phyloP scores from a whole-genome alignment of 139 green algal species.

The Chlamydomonas sp. region DNA sequence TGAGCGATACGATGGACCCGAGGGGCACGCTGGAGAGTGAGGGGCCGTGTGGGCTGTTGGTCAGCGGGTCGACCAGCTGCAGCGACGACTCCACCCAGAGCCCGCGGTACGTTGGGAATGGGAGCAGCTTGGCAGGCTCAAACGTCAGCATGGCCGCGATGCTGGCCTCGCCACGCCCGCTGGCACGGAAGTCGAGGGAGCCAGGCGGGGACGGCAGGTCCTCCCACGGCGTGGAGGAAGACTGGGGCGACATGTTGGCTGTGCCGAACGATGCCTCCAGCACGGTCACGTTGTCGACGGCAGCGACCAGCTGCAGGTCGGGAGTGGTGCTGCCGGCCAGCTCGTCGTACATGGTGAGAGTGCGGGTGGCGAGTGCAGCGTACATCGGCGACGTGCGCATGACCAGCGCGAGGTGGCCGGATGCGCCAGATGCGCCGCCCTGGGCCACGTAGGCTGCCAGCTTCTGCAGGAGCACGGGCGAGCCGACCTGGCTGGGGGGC shows the following conservation, averaged over 20 bases:
- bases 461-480: slow-evolving; percentile 17
- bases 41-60: slow-evolving; percentile 20
- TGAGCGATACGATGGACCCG: slow-evolving; percentile 36
- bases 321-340: slow-evolving; percentile 8
- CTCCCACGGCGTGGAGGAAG: too few species aligned
- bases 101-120: slow-evolving; percentile 52
- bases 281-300: neutral
- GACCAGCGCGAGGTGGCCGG: too few species aligned
- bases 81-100: slow-evolving; percentile 45
- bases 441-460: slow-evolving; percentile 23
- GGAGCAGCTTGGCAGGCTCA: slow-evolving; percentile 35
- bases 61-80: slow-evolving; percentile 23
- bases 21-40: slow-evolving; percentile 28
- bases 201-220: too few species aligned
- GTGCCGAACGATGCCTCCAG: neutral
- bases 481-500: neutral
- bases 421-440: too few species aligned
- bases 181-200: too few species aligned
- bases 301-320: slow-evolving; percentile 12
- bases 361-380: neutral
- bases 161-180: too few species aligned
- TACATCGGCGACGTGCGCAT: slow-evolving; percentile 10
- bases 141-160: slow-evolving; percentile 51
- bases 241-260: too few species aligned
- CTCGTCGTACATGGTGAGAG: slow-evolving; percentile 18